Evolutionary conservation across 305 asterid species (phyloP), one percentile per base, ranked within the genome.

Genomic region (Fraxinus xanthoxyloides): DNA sequence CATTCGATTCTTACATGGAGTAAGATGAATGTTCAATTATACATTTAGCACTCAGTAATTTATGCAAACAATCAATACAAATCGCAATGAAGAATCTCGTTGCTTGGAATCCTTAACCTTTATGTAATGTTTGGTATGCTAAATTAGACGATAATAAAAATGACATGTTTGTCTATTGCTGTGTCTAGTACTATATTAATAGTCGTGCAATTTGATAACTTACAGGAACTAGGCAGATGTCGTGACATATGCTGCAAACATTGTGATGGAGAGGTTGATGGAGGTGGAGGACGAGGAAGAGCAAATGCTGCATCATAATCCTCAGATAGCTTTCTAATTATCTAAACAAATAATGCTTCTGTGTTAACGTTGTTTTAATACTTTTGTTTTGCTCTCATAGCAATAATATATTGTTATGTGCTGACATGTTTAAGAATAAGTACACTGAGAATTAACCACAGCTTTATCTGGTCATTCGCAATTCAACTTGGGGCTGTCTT

Each of bases 191-290:
- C 3, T 43, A 40, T 43, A 2, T 43, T 43, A 12, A 43, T 46
- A 12, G 56, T 46, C 4, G 17, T 43, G 17, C 51, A 10, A 12
- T 43, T 12, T 46, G 5, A 2, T 10, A 46, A 46, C 17, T 48
- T 73, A 12, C 38, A 80, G 79, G 79, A 80, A 80, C 79, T 80
- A 74, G 79, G 56, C 79, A 61, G 83, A 80, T 48, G 59, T 73
- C 19, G 61, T 80, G 83, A 80, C 74, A 51, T 51, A 80, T 70
- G 74, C 79, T 21, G 73, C 36, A 54, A 67, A 72, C 61, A 46
- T 73, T 46, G 79, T 80, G 36, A 51, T 80, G 24, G 79, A 80
- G 13, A 80, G 56, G 17, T 80, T 80, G 59, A 72, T 72, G 15
- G 79, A 80, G 36, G 56, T 51, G 23, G 79, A 72, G 51, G 79